Base-by-base conservation (phyloP, 108 stramenopile species). In the Epipyxis sp. region DNA sequence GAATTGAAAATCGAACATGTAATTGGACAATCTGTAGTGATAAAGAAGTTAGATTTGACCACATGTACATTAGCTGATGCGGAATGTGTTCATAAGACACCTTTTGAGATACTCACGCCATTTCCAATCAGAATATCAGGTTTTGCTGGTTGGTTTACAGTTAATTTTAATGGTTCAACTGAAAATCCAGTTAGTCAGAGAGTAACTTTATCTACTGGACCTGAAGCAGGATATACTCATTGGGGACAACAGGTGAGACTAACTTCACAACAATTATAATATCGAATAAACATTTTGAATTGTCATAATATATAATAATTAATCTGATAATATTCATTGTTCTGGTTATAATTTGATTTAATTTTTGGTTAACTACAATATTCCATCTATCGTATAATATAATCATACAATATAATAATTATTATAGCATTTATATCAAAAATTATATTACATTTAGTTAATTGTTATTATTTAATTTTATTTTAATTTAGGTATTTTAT, bases 241-340 rank as follows among this genome's bases (percentile, higher is more conserved):
- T 98, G 97, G 97, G 97, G 95, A 39, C 97, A 98, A 85, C 97
- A 98, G 85, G 91, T 91, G n/a, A n/a, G n/a, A n/a, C n/a, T n/a
- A n/a, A n/a, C n/a, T n/a, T n/a, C n/a, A n/a, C n/a, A n/a, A n/a
- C n/a, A n/a, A n/a, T n/a, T n/a, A n/a, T n/a, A n/a, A n/a, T n/a
- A n/a, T n/a, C n/a, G n/a, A n/a, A n/a, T n/a, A n/a, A n/a, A n/a
- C n/a, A n/a, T n/a, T n/a, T n/a, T n/a, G n/a, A n/a, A n/a, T n/a
- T n/a, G n/a, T n/a, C n/a, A n/a, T n/a, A n/a, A n/a, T n/a, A n/a
- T n/a, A n/a, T n/a, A n/a, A n/a, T n/a, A n/a, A n/a, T n/a, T n/a
- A n/a, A n/a, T n/a, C n/a, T n/a, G n/a, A n/a, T n/a, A n/a, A n/a
- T n/a, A n/a, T n/a, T n/a, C n/a, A n/a, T n/a, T n/a, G n/a, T n/a